Percentiles rank a stretch among this genome's conserved stretches.
phyloP scores from a whole-genome alignment of 192 early-diverging fungal species.

The Kappamyces sp. region DNA sequence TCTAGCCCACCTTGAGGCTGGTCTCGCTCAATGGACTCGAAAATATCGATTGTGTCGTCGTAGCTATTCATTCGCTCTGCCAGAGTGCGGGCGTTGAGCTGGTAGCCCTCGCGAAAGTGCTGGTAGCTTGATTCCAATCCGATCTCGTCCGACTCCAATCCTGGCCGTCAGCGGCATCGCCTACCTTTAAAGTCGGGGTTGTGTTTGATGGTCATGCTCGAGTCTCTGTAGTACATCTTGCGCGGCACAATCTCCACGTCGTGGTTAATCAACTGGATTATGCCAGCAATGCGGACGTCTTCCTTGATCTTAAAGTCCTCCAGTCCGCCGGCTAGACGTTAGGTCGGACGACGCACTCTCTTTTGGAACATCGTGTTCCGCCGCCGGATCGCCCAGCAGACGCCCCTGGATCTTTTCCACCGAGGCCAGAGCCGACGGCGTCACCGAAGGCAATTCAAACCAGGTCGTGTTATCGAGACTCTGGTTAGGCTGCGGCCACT shows the following conservation, averaged over 20 bases:
- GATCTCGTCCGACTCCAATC: constrained; percentile 32
- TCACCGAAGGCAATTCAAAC: constrained; percentile 48
- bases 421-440: constrained; percentile 30
- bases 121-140: constrained; percentile 41
- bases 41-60: constrained; percentile 51
- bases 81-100: constrained; percentile 39
- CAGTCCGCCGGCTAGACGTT: constrained; percentile 26
- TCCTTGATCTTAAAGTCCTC: constrained; percentile 33
- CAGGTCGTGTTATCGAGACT: constrained; percentile 48
- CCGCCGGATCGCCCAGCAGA: constrained; percentile 48
- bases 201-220: constrained; percentile 25
- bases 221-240: constrained; percentile 45
- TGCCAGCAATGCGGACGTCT: constrained; percentile 41
- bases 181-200: constrained; percentile 44
- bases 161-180: constrained; percentile 15
- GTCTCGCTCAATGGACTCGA: constrained; percentile 43
- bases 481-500: neutral
- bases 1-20: constrained; percentile 39
- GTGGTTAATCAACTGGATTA: constrained; percentile 44
- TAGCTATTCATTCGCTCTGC: constrained; percentile 39
- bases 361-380: constrained; percentile 35
- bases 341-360: constrained; percentile 4
- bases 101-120: constrained; percentile 52
- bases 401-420: constrained; percentile 34
- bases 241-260: constrained; percentile 49